phyloP scores from a whole-genome alignment of 192 early-diverging fungal genomes.

The Pilaira anomala region DNA sequence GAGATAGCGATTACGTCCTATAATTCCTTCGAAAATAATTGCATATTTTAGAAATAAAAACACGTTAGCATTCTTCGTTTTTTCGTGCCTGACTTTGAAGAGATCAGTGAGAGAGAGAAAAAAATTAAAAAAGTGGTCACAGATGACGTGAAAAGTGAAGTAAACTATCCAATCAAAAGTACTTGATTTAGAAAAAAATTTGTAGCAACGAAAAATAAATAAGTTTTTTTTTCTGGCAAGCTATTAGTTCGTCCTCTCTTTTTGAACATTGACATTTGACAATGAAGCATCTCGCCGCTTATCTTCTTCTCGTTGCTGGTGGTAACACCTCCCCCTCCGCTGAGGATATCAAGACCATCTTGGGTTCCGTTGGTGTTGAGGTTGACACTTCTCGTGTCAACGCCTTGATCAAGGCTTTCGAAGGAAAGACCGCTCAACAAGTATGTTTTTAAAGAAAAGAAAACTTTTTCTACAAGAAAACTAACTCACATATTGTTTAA shows the following conservation, averaged over 20 bases:
- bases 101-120: too few species aligned
- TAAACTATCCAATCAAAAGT: too few species aligned
- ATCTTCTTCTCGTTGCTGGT: conserved; percentile 89
- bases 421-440: conserved; percentile 86
- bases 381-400: conserved; percentile 73
- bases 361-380: conserved; percentile 89
- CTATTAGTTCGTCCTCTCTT: conserved; percentile 2
- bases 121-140: too few species aligned
- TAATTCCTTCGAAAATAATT: too few species aligned
- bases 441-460: conserved; percentile 35
- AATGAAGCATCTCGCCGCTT: conserved; percentile 98
- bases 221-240: neutral
- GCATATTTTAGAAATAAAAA: too few species aligned
- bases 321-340: conserved; percentile 78
- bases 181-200: too few species aligned
- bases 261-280: conserved; percentile 19
- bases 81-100: too few species aligned
- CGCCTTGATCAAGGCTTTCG: conserved; percentile 73
- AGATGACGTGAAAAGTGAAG: too few species aligned
- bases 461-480: neutral
- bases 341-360: conserved; percentile 75
- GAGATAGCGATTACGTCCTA: conserved; percentile 9
- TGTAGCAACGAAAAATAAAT: neutral
- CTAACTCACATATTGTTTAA: neutral
- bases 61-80: too few species aligned